Evolutionary conservation across 129 eudicot genomes (phyloP).

Genomic region (Erigeron canadensis): DNA sequence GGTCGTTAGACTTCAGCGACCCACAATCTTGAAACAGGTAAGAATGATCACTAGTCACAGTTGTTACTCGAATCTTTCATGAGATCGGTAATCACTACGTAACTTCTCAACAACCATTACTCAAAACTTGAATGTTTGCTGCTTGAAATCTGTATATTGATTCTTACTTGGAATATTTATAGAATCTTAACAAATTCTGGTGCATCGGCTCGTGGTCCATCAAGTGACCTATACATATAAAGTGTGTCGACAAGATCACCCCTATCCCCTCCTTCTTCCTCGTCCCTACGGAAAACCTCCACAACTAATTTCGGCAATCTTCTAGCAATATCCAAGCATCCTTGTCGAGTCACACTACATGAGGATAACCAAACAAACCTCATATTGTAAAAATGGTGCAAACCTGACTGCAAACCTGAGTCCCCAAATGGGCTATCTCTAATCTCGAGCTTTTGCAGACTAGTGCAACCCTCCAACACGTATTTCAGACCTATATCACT

Average conservation of each 20-base stretch:
- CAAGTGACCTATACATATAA: constrained; percentile 75
- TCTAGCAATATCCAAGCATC: constrained; percentile 52
- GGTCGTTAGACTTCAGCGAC: neutral
- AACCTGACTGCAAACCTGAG: constrained; percentile 53
- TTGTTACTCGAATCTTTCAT: too few species aligned
- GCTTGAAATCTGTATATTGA: neutral
- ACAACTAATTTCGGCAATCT: constrained; percentile 56
- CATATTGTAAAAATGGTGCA: constrained; percentile 73
- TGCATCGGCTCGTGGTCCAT: constrained; percentile 64
- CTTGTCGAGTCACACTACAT: constrained; percentile 54
- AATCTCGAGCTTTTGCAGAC: constrained; percentile 72
- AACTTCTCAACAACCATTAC: neutral
- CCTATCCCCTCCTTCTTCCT: constrained; percentile 29
- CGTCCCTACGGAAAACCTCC: constrained; percentile 50
- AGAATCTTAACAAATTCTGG: constrained; percentile 57
- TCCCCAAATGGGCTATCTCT: constrained; percentile 88
- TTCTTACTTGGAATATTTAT: constrained; percentile 16
- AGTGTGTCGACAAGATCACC: constrained; percentile 54
- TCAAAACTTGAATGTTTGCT: neutral
- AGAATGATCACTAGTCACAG: neutral
- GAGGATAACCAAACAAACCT: constrained; percentile 75
- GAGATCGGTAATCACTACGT: too few species aligned
- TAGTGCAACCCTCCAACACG: constrained; percentile 71
- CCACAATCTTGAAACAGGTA: neutral
- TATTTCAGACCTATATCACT: constrained; percentile 56